Base-by-base conservation (phyloP, 192 early-diverging fungal genomes). In the Martensiomyces pterosporus region DNA sequence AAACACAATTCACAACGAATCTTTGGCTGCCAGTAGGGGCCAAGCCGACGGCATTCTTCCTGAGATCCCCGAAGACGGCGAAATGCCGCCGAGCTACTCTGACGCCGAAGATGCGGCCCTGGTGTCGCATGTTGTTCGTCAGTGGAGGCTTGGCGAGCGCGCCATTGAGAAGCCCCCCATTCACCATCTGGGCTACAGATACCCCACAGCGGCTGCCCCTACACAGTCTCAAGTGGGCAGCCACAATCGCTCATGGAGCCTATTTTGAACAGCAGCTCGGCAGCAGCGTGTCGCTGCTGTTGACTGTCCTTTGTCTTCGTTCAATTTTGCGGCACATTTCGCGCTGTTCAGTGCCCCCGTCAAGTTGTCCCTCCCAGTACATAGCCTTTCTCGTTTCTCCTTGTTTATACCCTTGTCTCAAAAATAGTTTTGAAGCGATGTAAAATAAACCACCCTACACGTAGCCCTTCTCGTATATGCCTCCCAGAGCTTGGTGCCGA, bases 111-210 rank as follows among this genome's bases (percentile, higher is more conserved):
- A 49, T 4, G 47, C 55, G 3, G 13, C 27, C 6, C 37, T 33
- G 1, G 14, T 60, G 26, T 72, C 61, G 5, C 57, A 51, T 3
- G 46, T 73, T 2, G 69, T 73, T 29, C 49, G 57, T 17, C 12
- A 38, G 32, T 73, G 69, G 62, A 40, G 33, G 13, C 49, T 73
- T 9, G 69, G 69, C 9, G 52, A 73, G 22, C 44, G 56, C 2
- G 69, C 62, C 2, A 55, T 73, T 33, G 69, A 73, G 33, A 73
- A 73, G 17, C 69, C 69, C 14, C 48, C 62, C 1, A 38, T 43
- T 22, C 57, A 65, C 39, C 62, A 61, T 15, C 45, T 22, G 3
- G 55, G 55, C 17, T 57, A 48, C 10, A 18, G 18, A 2, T 33
- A 43, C 39, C 39, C 46, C 14, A 19, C 16, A 8, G 34, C 21